These are phyloP conservation scores for Condylostoma magnum DNA, from an alignment of 169 alveolate genomes.

Conservation along the genomic window DNA sequence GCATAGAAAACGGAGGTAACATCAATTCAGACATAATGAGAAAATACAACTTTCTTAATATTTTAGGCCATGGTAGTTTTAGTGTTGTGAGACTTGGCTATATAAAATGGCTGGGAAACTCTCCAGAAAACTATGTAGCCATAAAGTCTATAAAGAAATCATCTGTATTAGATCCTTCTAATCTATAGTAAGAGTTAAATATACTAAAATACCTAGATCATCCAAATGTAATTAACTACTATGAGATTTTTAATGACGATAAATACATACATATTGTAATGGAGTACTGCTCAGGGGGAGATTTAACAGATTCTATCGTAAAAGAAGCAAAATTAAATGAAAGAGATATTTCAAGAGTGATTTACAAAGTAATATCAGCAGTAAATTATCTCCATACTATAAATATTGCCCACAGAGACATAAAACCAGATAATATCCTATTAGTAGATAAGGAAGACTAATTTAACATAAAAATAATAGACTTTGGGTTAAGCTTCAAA, in stretches of 20 bases:
- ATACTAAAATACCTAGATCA: slow-evolving; percentile 56
- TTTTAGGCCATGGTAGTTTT: background rate
- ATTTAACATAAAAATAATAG: slow-evolving; percentile 50
- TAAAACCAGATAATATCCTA: slow-evolving; percentile 60
- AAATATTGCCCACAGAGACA: slow-evolving; percentile 55
- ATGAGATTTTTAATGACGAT: slow-evolving; percentile 52
- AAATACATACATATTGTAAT: slow-evolving; percentile 57
- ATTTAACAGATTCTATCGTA: slow-evolving; percentile 54
- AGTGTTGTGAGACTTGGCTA: background rate
- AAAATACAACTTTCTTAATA: too few species aligned
- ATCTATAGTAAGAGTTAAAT: slow-evolving; percentile 56
- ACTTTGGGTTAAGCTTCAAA: slow-evolving; percentile 57
- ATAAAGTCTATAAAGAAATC: too few species aligned
- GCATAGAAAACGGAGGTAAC: too few species aligned
- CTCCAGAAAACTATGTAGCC: too few species aligned
- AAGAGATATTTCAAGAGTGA: slow-evolving; percentile 29
- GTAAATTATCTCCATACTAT: slow-evolving; percentile 45
- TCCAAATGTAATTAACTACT: slow-evolving; percentile 65
- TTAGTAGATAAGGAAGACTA: slow-evolving; percentile 36
- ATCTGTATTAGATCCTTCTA: too few species aligned
- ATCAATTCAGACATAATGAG: too few species aligned
- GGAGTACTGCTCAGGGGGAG: slow-evolving; percentile 71
- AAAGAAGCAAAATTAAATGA: slow-evolving; percentile 33
- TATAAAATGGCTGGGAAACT: too few species aligned
- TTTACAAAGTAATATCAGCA: slow-evolving; percentile 40